A percentile compares a stretch with the other conserved stretches of the same genome.
These are phyloP conservation scores for Geosiphon pyriformis DNA, from an alignment of 192 early-diverging fungal genomes.

Conservation along the genomic window DNA sequence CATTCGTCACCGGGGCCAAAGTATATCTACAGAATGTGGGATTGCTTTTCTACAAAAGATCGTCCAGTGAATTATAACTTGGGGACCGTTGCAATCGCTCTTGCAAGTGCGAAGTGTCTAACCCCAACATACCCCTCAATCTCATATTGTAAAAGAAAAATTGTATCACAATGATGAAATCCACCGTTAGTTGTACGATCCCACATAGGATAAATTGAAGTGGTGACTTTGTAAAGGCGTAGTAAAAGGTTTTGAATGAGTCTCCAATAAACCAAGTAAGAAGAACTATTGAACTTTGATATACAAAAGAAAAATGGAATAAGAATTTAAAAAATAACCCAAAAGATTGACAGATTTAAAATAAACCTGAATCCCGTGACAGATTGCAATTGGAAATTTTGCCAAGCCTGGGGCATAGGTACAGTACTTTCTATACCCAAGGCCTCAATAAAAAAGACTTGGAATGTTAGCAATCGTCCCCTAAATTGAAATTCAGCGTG, in stretches of 20 bases:
- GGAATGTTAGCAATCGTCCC: no score
- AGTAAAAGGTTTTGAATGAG: slow-evolving; percentile 53
- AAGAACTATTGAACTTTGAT: slow-evolving; percentile 28
- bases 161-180: slow-evolving; percentile 44
- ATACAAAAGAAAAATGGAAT: background rate
- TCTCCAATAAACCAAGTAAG: slow-evolving; percentile 53
- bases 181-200: slow-evolving; percentile 48
- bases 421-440: slow-evolving; percentile 54
- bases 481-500: no score
- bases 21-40: no score
- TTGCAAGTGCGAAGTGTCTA: background rate
- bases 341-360: background rate
- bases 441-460: slow-evolving; percentile 26
- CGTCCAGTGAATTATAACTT: slow-evolving; percentile 19
- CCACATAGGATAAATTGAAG: slow-evolving; percentile 53
- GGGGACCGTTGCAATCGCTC: background rate
- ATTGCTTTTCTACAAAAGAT: slow-evolving; percentile 7
- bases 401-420: slow-evolving; percentile 50
- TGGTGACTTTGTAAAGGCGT: slow-evolving; percentile 41
- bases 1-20: no score
- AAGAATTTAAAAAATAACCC: background rate
- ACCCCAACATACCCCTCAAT: slow-evolving; percentile 4
- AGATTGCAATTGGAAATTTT: slow-evolving; percentile 40
- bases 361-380: slow-evolving; percentile 44
- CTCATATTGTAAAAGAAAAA: slow-evolving; percentile 37